Evolutionary conservation across 116 monocot genomes (phyloP).

Genomic region (Trichopus zeylanicus): DNA sequence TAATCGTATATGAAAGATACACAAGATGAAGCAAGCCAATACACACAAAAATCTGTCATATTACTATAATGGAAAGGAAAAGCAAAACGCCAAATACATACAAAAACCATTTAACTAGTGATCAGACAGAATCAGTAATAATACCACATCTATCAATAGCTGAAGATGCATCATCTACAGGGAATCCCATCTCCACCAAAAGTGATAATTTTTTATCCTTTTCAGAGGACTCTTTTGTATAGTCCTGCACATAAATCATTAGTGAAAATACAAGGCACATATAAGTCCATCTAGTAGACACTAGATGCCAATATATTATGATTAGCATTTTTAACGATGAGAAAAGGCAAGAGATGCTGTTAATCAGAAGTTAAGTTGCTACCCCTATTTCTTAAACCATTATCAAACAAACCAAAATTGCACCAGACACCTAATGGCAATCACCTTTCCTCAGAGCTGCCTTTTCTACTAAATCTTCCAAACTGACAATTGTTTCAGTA

Average conservation of each 20-base stretch:
- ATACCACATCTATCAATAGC: slow-evolving; percentile 64
- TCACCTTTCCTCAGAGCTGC: too few species aligned
- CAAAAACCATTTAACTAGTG: background rate
- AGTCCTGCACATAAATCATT: background rate
- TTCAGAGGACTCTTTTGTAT: slow-evolving; percentile 2
- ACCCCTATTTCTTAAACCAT: too few species aligned
- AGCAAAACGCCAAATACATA: background rate
- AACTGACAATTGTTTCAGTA: too few species aligned
- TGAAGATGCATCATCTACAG: slow-evolving; percentile 21
- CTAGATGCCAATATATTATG: background rate
- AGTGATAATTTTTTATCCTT: slow-evolving; percentile 25
- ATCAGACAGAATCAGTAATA: background rate
- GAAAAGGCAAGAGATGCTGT: too few species aligned
- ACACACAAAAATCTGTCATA: too few species aligned
- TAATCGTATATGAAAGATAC: too few species aligned
- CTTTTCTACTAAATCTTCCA: too few species aligned
- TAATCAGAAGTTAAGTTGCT: too few species aligned
- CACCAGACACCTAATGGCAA: too few species aligned
- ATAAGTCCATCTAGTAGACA: background rate
- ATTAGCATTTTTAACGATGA: too few species aligned
- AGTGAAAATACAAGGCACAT: background rate
- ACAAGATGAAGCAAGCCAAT: too few species aligned
- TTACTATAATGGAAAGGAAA: background rate
- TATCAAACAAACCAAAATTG: too few species aligned
- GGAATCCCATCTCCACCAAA: slow-evolving; percentile 45